A percentile compares a stretch with the other conserved stretches of the same genome.
phyloP scores from a whole-genome alignment of 139 green algal species.

The Chlamydomonas sphaeroides region DNA sequence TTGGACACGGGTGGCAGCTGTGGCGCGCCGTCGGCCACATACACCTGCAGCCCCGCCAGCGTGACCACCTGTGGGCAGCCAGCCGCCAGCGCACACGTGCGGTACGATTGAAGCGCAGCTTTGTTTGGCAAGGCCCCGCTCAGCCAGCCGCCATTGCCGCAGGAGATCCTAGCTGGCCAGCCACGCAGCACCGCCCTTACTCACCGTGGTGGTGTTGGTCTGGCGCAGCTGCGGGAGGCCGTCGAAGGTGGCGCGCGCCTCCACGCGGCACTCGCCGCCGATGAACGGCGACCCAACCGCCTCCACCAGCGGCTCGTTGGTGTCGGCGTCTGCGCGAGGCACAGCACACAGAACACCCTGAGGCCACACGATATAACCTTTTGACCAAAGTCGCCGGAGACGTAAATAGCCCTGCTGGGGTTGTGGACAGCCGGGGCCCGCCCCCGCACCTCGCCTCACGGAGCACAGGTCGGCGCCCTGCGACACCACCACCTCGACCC shows the following conservation, averaged over 20 bases:
- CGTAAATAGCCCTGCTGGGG: too few species aligned
- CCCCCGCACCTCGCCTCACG: conserved; percentile 1
- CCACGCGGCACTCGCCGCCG: conserved; percentile 2
- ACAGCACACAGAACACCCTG: too few species aligned
- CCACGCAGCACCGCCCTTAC: too few species aligned
- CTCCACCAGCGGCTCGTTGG: not conserved
- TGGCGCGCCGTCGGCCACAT: not conserved
- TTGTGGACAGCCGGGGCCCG: too few species aligned
- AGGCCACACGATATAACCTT: too few species aligned
- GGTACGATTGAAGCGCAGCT: too few species aligned
- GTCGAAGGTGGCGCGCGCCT: conserved; percentile 35
- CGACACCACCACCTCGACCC: conserved; percentile 20
- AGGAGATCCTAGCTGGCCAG: too few species aligned
- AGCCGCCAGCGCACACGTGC: too few species aligned
- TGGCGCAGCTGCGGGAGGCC: conserved; percentile 10
- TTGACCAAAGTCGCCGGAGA: too few species aligned
- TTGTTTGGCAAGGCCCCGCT: too few species aligned
- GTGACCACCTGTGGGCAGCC: conserved; percentile 35
- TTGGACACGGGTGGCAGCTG: conserved; percentile 11
- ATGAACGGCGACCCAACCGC: not conserved
- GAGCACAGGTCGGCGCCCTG: conserved; percentile 43
- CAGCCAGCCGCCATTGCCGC: too few species aligned
- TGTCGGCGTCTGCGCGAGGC: not conserved
- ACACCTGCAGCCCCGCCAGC: conserved; percentile 32
- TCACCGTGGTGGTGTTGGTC: conserved; percentile 10